These are phyloP conservation scores for Boletellus emodensis DNA, from an alignment of 768 basidiomycete species.

Conservation along the genomic window DNA sequence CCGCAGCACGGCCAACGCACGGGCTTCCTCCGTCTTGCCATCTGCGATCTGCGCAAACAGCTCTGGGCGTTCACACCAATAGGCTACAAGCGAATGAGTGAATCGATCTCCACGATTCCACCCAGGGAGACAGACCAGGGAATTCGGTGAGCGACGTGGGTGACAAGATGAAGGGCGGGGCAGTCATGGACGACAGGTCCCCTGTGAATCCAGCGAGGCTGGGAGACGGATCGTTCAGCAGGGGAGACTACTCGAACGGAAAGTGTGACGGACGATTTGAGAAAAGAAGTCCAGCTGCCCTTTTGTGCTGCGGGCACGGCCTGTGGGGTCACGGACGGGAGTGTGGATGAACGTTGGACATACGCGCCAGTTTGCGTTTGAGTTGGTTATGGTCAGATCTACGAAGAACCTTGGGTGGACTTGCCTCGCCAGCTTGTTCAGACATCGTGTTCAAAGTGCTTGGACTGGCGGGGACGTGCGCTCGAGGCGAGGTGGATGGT, in stretches of 20 bases:
- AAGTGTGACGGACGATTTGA: constrained; percentile 69
- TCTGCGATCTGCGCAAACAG: constrained; percentile 85
- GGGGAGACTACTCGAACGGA: neutral
- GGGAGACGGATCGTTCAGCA: constrained; percentile 6
- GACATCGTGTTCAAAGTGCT: constrained; percentile 24
- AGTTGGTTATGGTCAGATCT: constrained; percentile 22
- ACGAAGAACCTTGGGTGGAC: constrained; percentile 20
- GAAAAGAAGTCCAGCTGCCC: constrained; percentile 83
- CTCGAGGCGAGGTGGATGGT: constrained; percentile 8
- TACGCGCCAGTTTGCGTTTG: constrained; percentile 34
- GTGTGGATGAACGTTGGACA: constrained; percentile 26
- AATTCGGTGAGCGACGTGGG: constrained; percentile 90
- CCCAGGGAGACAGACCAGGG: constrained; percentile 53
- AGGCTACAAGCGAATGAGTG: constrained; percentile 48
- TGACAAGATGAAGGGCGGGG: constrained; percentile 89
- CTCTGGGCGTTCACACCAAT: constrained; percentile 95
- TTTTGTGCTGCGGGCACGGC: constrained; percentile 83
- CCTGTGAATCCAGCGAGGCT: constrained; percentile 86
- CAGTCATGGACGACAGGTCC: constrained; percentile 80
- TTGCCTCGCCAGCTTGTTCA: constrained; percentile 42
- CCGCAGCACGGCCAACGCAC: constrained; percentile 75
- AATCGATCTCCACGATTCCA: neutral
- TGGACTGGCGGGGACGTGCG: constrained; percentile 11
- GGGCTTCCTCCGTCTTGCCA: constrained; percentile 66
- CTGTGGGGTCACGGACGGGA: constrained; percentile 28